Evolutionary conservation across 352 stramenopile genomes (phyloP).

Genomic region (Halophytophthora polymorphica): DNA sequence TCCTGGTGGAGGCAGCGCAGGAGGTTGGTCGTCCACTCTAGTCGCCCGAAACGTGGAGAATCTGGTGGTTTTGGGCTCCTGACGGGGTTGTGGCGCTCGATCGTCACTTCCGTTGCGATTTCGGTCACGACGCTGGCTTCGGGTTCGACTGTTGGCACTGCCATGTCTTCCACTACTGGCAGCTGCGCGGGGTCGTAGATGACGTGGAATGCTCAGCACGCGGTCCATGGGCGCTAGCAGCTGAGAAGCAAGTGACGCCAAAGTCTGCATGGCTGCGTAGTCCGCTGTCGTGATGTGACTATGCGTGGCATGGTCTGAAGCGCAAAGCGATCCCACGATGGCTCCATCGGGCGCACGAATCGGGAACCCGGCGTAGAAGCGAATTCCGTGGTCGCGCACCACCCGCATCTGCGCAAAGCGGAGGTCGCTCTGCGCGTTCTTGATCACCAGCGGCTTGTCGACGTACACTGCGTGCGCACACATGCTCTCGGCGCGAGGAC

Average conservation of each 20-base stretch:
- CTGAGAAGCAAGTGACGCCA: conserved; percentile 40
- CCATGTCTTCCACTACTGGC: no score
- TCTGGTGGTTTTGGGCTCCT: no score
- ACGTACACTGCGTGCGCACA: conserved; percentile 54
- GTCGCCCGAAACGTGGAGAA: no score
- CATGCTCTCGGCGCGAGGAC: conserved; percentile 41
- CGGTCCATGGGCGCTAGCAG: conserved; percentile 19
- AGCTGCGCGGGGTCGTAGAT: no score
- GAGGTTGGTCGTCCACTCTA: no score
- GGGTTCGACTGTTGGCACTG: no score
- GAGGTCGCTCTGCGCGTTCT: conserved; percentile 56
- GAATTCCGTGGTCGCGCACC: conserved; percentile 34
- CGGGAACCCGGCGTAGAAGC: conserved; percentile 66
- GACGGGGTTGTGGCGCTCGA: no score
- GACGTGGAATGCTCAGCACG: background rate
- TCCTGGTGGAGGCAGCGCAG: no score
- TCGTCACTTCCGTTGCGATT: no score
- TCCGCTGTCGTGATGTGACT: conserved; percentile 57
- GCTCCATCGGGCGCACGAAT: conserved; percentile 43
- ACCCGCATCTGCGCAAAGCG: conserved; percentile 52
- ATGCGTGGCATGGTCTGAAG: conserved; percentile 39
- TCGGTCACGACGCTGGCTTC: no score
- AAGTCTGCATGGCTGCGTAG: conserved; percentile 61
- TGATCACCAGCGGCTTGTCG: conserved; percentile 49
- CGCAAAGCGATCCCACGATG: conserved; percentile 49